Conservation (phyloP, 1,284 basidiomycete genomes). For the Leccinum brunneo-olivaceum region DNA sequence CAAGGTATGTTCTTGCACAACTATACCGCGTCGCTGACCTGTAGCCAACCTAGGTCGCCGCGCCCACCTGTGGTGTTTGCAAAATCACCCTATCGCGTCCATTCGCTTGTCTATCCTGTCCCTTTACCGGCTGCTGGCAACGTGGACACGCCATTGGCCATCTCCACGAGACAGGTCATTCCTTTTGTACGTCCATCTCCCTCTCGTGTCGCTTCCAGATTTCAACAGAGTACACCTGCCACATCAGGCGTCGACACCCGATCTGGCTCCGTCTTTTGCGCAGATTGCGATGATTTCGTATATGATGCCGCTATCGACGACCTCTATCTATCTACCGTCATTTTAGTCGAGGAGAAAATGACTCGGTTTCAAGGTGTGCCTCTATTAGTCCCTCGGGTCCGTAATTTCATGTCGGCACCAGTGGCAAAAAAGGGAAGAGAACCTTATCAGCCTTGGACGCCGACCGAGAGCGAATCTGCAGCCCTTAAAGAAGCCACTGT, state of each 20-base stretch:
- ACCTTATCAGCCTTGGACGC: slow-evolving; percentile 41
- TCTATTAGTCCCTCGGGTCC: neutral
- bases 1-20: too few species aligned
- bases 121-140: slow-evolving; percentile 69
- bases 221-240: slow-evolving; percentile 6
- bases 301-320: slow-evolving; percentile 41
- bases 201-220: too few species aligned
- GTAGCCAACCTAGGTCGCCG: slow-evolving; percentile 26
- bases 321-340: slow-evolving; percentile 32
- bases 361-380: slow-evolving; percentile 41
- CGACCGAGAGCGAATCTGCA: slow-evolving; percentile 32
- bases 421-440: slow-evolving; percentile 37
- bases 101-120: slow-evolving; percentile 75
- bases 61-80: slow-evolving; percentile 65
- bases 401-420: slow-evolving; percentile 14
- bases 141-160: slow-evolving; percentile 52
- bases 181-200: slow-evolving; percentile 54
- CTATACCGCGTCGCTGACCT: neutral
- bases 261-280: slow-evolving; percentile 54
- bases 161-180: slow-evolving; percentile 50
- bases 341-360: slow-evolving; percentile 45
- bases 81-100: slow-evolving; percentile 56
- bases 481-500: slow-evolving; percentile 31
- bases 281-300: slow-evolving; percentile 53
- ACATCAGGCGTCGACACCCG: slow-evolving; percentile 49